Percentiles rank a stretch among this genome's conserved stretches.
These are phyloP conservation scores for Ilyonectria sp. DNA, from an alignment of 2,329 filamentous ascomycete genomes.

Conservation along the genomic window DNA sequence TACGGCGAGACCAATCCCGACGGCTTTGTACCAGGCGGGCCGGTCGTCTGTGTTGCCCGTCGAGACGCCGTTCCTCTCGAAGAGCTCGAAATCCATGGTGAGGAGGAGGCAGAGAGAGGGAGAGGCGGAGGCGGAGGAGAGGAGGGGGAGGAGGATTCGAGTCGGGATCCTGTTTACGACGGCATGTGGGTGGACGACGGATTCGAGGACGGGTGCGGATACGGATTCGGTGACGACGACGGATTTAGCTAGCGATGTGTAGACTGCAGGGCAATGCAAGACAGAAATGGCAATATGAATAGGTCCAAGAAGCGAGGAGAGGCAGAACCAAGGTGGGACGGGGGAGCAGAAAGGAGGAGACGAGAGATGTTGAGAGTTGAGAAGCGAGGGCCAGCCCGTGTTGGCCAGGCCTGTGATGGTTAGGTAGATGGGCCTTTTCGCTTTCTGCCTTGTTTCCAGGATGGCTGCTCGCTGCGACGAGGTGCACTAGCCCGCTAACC, in stretches of 20 bases:
- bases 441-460: constrained; percentile 10
- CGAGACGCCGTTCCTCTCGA: constrained; percentile 39
- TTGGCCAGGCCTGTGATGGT: neutral
- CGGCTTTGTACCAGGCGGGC: constrained; percentile 79
- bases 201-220: constrained; percentile 42
- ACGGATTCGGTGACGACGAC: constrained; percentile 40
- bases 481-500: neutral
- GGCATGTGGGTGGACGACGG: constrained; percentile 43
- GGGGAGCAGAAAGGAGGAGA: neutral
- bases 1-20: constrained; percentile 89
- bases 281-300: constrained; percentile 17
- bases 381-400: neutral
- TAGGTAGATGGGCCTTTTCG: neutral
- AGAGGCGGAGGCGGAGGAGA: constrained; percentile 1
- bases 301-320: neutral
- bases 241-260: neutral
- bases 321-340: neutral
- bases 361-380: constrained; percentile 1
- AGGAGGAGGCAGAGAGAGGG: constrained; percentile 18
- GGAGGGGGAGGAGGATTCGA: constrained; percentile 23
- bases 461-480: neutral
- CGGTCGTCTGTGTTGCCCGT: constrained; percentile 48
- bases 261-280: constrained; percentile 7
- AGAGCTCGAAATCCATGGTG: constrained; percentile 45
- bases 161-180: constrained; percentile 39